Evolutionary conservation across 2,329 filamentous ascomycete species (phyloP).

Genomic region (Knufia fluminis): DNA sequence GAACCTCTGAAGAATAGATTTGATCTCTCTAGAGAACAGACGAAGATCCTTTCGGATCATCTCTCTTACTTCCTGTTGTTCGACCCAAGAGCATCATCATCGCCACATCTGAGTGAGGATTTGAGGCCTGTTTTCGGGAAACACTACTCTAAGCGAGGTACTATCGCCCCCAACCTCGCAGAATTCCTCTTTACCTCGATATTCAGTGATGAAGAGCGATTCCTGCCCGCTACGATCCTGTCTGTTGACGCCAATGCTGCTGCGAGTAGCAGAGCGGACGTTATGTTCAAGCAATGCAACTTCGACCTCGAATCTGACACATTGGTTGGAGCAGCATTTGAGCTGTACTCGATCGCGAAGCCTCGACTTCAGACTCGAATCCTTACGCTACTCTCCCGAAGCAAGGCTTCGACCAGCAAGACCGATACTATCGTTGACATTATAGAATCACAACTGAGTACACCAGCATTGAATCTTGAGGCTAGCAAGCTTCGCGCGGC

Average conservation of each 20-base stretch:
- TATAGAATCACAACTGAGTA: constrained; percentile 55
- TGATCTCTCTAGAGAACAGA: constrained; percentile 61
- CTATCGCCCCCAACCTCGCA: constrained; percentile 37
- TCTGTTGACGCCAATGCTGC: constrained; percentile 73
- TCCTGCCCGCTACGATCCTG: constrained; percentile 74
- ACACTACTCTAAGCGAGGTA: constrained; percentile 23
- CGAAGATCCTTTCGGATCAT: constrained; percentile 62
- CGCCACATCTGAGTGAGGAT: constrained; percentile 21
- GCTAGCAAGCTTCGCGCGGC: constrained; percentile 70
- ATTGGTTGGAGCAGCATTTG: constrained; percentile 58
- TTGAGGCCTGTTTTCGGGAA: constrained; percentile 30
- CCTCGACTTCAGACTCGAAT: constrained; percentile 69
- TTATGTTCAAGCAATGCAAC: constrained; percentile 70
- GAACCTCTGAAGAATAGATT: constrained; percentile 55
- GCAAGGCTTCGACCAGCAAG: constrained; percentile 61
- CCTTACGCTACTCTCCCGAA: constrained; percentile 66
- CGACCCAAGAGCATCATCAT: constrained; percentile 31
- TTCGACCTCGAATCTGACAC: constrained; percentile 57
- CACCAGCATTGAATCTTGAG: constrained; percentile 55
- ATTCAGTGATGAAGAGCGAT: constrained; percentile 73
- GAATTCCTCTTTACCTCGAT: constrained; percentile 73
- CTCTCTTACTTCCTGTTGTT: constrained; percentile 70
- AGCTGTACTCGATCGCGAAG: constrained; percentile 63
- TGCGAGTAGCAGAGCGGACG: constrained; percentile 76
- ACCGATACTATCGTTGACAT: constrained; percentile 58